Percentiles rank a stretch among this genome's conserved stretches.
phyloP scores from a whole-genome alignment of 2,329 filamentous ascomycete species.

The Fusarium bulbicola region DNA sequence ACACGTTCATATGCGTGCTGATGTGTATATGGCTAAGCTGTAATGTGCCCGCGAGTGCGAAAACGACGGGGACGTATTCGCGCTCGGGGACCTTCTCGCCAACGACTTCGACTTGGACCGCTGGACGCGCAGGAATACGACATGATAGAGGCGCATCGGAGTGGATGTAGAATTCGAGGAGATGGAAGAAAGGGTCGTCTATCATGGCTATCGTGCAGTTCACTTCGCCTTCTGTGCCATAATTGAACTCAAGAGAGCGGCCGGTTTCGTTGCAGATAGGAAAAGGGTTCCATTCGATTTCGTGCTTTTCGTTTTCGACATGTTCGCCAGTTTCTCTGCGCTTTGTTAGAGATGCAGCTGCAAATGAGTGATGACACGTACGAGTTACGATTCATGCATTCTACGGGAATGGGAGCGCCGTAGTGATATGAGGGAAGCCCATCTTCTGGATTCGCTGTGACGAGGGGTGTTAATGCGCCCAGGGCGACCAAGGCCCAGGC shows the following conservation, averaged over 20 bases:
- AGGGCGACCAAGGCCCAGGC: constrained; percentile 31
- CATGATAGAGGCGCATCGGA: constrained; percentile 93
- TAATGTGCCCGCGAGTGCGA: constrained; percentile 88
- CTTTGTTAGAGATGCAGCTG: background rate
- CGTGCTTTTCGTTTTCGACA: constrained; percentile 80
- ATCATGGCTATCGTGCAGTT: constrained; percentile 86
- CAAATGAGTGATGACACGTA: constrained; percentile 52
- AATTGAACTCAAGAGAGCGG: constrained; percentile 83
- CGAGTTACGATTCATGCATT: constrained; percentile 79
- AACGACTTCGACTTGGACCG: constrained; percentile 62
- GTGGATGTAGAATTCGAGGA: constrained; percentile 97
- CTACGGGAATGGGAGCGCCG: constrained; percentile 72
- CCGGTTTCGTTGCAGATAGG: constrained; percentile 89
- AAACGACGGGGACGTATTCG: constrained; percentile 83
- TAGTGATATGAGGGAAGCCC: constrained; percentile 70
- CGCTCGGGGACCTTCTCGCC: constrained; percentile 60
- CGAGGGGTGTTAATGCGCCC: constrained; percentile 41
- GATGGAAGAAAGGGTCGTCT: constrained; percentile 83
- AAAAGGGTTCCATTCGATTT: constrained; percentile 93
- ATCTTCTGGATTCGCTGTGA: constrained; percentile 49
- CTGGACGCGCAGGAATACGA: constrained; percentile 83
- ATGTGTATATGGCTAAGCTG: constrained; percentile 92
- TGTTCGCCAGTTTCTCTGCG: constrained; percentile 87
- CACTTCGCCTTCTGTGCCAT: constrained; percentile 82
- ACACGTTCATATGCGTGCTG: constrained; percentile 86